Evolutionary conservation across 164 flowering plant species (phyloP), one percentile per base, ranked within the genome.

Genomic region (Buxus sempervirens): DNA sequence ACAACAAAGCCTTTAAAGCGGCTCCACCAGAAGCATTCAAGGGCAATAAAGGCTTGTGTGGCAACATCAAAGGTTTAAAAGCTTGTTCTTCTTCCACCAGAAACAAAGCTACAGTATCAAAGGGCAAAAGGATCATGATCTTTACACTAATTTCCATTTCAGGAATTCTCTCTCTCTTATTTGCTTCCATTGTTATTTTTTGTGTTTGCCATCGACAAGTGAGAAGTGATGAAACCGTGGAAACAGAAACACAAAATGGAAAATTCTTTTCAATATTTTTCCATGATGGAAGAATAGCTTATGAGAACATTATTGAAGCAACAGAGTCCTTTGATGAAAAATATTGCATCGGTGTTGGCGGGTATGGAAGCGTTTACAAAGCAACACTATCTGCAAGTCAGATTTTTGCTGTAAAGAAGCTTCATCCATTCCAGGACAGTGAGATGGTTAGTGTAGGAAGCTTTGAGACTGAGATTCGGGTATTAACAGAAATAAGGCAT

Each of bases 41-140:
- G 21, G n/a, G n/a, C 36, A 62, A 62, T 14, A 62, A 62, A 41
- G 64, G 64, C 22, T 19, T 62, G 49, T 62, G 64, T 10, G 64
- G 64, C 0, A 62, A 62, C 9, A 15, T 16, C 25, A 62, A 24
- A 36, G 24, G 5, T 62, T 41, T 62, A 9, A 3, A 36, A 16
- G 8, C 49, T 9, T 62, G 64, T n/a, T 15, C 5, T 19, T 14
- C 62, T 55, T 21, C 23, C 5, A 19, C 4, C 0, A 27, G 38
- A 18, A 26, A 60, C 15, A 60, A 55, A n/a, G 24, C 23, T 18
- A 55, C n/a, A 5, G 23, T 21, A 10, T n/a, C 7, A 55, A n/a
- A 60, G 38, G 42, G 42, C 19, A 26, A 60, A 7, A 26, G 0
- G 28, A 8, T 27, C 7, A 5, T 60, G 14, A 26, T 60, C 19